These are phyloP conservation scores for Vanilla planifolia DNA, from an alignment of 106 monocot genomes.

Conservation along the genomic window DNA sequence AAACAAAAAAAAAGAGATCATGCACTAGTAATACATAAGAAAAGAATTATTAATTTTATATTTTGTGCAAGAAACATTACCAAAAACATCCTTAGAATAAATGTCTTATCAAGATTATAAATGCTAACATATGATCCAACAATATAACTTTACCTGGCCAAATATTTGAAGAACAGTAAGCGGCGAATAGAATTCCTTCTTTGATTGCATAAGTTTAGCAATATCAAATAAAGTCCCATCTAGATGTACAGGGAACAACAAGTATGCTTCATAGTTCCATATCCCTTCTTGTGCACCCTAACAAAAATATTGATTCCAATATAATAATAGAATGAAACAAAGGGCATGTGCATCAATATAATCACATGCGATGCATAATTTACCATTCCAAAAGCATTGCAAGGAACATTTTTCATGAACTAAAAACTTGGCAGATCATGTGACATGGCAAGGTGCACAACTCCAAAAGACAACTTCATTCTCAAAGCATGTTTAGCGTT, in stretches of 20 bases:
- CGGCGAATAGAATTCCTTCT: slow-evolving; percentile 57
- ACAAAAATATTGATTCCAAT: slow-evolving; percentile 1
- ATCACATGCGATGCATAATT: neutral
- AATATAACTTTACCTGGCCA: slow-evolving; percentile 33
- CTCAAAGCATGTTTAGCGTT: too few species aligned
- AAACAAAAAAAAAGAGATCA: neutral
- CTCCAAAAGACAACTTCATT: too few species aligned
- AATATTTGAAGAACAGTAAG: slow-evolving; percentile 56
- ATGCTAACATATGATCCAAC: neutral
- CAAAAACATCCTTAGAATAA: too few species aligned
- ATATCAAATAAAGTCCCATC: slow-evolving; percentile 67
- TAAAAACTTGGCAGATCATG: too few species aligned
- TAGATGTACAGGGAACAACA: slow-evolving; percentile 64
- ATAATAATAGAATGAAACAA: neutral
- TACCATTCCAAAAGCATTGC: too few species aligned
- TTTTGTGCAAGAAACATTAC: neutral
- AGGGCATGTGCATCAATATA: neutral
- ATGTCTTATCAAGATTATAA: too few species aligned
- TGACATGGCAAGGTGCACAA: too few species aligned
- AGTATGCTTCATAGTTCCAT: slow-evolving; percentile 66
- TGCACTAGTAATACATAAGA: neutral
- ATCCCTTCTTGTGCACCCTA: slow-evolving; percentile 28
- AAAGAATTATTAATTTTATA: neutral
- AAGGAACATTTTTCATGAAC: too few species aligned
- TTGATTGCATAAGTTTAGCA: slow-evolving; percentile 42